phyloP scores from a whole-genome alignment of 2,329 filamentous ascomycete genomes.

The Microcyclosporella mali region DNA sequence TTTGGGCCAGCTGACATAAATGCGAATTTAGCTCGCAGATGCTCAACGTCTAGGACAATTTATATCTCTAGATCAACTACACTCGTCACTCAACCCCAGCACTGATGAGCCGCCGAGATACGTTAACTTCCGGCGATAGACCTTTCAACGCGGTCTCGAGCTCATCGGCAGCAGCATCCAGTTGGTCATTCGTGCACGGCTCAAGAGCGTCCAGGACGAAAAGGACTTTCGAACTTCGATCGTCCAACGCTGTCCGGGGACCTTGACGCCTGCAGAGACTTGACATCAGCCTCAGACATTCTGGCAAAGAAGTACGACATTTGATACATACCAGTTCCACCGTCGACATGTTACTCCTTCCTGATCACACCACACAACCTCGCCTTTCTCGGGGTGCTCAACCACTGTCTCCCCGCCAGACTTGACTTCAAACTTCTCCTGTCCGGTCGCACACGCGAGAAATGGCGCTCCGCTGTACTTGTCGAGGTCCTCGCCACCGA shows the following conservation, averaged over 20 bases:
- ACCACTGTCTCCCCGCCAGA: constrained; percentile 25
- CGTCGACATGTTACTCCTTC: constrained; percentile 35
- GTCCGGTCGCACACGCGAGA: constrained; percentile 30
- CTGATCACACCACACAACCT: constrained; percentile 38
- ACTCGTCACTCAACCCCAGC: no score
- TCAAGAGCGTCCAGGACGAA: constrained; percentile 33
- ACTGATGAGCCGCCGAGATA: not conserved
- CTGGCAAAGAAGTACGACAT: no score
- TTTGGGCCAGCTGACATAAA: no score
- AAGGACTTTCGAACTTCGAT: constrained; percentile 32
- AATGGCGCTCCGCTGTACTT: constrained; percentile 33
- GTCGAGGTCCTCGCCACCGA: constrained; percentile 36
- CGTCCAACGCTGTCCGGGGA: constrained; percentile 31
- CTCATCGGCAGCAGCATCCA: constrained; percentile 28
- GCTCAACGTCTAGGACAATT: no score
- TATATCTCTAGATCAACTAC: no score
- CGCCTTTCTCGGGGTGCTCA: constrained; percentile 24
- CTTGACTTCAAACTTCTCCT: constrained; percentile 32
- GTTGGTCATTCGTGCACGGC: constrained; percentile 18
- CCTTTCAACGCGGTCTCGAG: constrained; percentile 16
- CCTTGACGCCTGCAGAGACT: constrained; percentile 26
- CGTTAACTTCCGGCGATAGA: not conserved
- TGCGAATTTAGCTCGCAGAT: no score
- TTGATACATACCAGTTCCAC: constrained; percentile 33
- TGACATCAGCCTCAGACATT: no score